Percentiles rank a stretch among this genome's conserved stretches.
These are phyloP conservation scores for Grosmannia serpens DNA, from an alignment of 2,329 filamentous ascomycete genomes.

Conservation along the genomic window DNA sequence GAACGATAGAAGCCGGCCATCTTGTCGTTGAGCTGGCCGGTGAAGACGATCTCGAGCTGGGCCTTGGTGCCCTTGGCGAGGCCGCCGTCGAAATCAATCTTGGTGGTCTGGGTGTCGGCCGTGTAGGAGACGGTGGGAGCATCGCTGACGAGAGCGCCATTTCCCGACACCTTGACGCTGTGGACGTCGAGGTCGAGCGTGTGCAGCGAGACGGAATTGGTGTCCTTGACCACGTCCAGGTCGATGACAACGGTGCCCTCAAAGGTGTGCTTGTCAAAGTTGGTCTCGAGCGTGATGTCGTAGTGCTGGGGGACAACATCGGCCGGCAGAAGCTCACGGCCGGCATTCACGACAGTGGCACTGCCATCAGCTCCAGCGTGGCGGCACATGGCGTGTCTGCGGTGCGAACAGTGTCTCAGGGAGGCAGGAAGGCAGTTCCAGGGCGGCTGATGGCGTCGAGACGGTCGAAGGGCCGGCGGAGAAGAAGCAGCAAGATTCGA, in stretches of 20 bases:
- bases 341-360: conserved; percentile 24
- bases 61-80: conserved; percentile 68
- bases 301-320: conserved; percentile 92
- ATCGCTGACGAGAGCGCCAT: conserved; percentile 46
- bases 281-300: conserved; percentile 79
- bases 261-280: conserved; percentile 80
- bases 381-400: conserved; percentile 61
- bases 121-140: conserved; percentile 61
- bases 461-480: neutral
- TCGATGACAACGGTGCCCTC: conserved; percentile 77
- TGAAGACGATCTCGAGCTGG: conserved; percentile 65
- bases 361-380: conserved; percentile 20
- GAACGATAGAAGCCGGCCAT: conserved; percentile 87
- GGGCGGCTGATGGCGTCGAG: neutral
- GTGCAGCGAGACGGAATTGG: conserved; percentile 77
- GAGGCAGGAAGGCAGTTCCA: neutral
- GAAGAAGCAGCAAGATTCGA: neutral
- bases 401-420: conserved; percentile 59
- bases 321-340: conserved; percentile 76
- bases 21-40: conserved; percentile 72
- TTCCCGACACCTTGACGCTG: conserved; percentile 52
- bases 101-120: conserved; percentile 70
- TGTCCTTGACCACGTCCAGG: conserved; percentile 75
- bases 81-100: conserved; percentile 62
- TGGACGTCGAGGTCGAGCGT: conserved; percentile 78